Base-by-base conservation (phyloP, 129 eudicot species). In the Arctium lappa region DNA sequence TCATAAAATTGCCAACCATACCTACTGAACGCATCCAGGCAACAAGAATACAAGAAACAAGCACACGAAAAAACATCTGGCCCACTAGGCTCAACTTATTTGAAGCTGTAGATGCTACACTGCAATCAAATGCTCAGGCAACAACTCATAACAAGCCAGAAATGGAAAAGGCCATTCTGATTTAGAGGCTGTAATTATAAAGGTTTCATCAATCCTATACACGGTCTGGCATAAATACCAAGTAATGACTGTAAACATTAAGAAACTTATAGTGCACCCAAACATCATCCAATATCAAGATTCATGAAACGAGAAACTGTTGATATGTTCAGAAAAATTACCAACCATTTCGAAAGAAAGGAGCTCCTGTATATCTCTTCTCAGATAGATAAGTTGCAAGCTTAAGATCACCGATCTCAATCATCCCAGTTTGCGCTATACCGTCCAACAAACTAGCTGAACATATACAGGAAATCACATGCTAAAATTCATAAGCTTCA, bases 341-440 rank as follows among this genome's bases (percentile, higher is more conserved):
- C 94, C 84, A 84, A 93, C 99, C 99, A 86, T 84, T 89, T 82
- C 95, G 95, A 73, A 90, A 95, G 86, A 81, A 91, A 80, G 93
- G 98, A 77, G 76, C 90, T 72, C 99, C 99, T 30, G 86, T 90
- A 80, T 88, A 75, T 90, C 80, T 91, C 90, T 88, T 93, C 85
- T 95, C 98, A 22, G 99, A 90, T 62, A 95, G 80, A 79, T 90
- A 87, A 60, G 88, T 77, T 69, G 94, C 95, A 83, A 95, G 99
- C 80, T 89, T 72, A 76, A 89, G 81, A 80, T 95, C 94, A 71
- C 91, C 90, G 50, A 91, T 86, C 75, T 95, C 95, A 82, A 95
- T 89, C 80, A 89, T 78, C 78, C 97, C 97, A 69, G 92, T 88
- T 75, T 84, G 85, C 73, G 98, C 92, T 82, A 95, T 84, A 81